Conservation (phyloP, 2,329 filamentous ascomycete species). For the Talaromyces islandicus region DNA sequence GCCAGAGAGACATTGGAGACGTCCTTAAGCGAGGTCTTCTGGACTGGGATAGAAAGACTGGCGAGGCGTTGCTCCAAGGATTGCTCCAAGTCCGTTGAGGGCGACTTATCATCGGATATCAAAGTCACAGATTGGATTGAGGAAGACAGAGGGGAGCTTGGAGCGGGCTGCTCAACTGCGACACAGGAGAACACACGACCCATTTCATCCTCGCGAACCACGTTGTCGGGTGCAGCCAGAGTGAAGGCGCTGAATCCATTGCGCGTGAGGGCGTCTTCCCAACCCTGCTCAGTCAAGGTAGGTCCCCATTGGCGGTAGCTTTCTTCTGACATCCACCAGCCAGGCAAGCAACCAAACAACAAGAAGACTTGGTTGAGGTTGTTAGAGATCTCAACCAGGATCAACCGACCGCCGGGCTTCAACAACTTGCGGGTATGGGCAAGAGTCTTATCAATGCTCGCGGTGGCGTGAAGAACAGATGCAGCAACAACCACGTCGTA, state of each 20-base stretch:
- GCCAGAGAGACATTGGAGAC: neutral
- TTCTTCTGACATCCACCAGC: conserved; percentile 32
- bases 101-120: neutral
- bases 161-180: neutral
- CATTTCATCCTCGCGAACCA: neutral
- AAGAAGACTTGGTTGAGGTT: conserved; percentile 12
- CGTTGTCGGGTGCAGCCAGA: neutral
- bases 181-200: neutral
- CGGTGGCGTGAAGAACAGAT: conserved; percentile 29
- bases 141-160: neutral
- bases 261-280: neutral
- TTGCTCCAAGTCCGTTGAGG: neutral
- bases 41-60: neutral
- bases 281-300: neutral
- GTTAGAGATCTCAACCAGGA: conserved; percentile 36
- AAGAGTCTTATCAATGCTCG: conserved; percentile 16
- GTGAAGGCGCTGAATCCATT: neutral
- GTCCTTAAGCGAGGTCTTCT: neutral
- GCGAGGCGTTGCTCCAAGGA: neutral
- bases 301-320: neutral
- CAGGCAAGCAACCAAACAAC: conserved; percentile 28
- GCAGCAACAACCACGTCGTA: conserved; percentile 30
- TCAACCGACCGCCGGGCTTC: conserved; percentile 39
- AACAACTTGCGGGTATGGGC: conserved; percentile 21
- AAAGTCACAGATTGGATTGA: neutral